These are phyloP conservation scores for Sugiyamaella xylanicola DNA, from an alignment of 1,139 yeast genomes.

Conservation along the genomic window DNA sequence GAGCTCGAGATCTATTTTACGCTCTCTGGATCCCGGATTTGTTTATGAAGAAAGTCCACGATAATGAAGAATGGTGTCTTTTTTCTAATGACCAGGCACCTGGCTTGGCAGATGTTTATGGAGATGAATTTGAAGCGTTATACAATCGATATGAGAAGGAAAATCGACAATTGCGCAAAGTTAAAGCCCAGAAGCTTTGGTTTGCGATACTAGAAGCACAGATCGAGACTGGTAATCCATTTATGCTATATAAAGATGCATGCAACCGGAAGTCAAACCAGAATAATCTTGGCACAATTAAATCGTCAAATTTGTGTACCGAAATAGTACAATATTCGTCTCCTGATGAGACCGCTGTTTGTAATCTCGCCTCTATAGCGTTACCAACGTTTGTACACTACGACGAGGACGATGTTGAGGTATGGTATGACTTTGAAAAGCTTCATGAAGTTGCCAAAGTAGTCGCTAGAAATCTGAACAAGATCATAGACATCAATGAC, in stretches of 20 bases:
- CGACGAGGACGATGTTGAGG: constrained; percentile 36
- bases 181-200: constrained; percentile 79
- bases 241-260: constrained; percentile 79
- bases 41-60: constrained; percentile 76
- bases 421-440: constrained; percentile 59
- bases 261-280: constrained; percentile 77
- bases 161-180: constrained; percentile 58
- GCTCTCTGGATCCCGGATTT: constrained; percentile 84
- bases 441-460: constrained; percentile 65
- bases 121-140: constrained; percentile 64
- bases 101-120: constrained; percentile 68
- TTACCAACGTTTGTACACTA: constrained; percentile 57
- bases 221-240: constrained; percentile 84
- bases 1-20: constrained; percentile 81
- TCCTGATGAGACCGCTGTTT: constrained; percentile 78
- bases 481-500: constrained; percentile 64
- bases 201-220: constrained; percentile 73
- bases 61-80: constrained; percentile 69
- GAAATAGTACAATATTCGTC: constrained; percentile 80
- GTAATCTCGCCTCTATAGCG: constrained; percentile 80
- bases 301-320: constrained; percentile 79
- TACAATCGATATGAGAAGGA: constrained; percentile 65
- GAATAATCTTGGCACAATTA: constrained; percentile 74
- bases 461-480: constrained; percentile 63
- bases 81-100: constrained; percentile 80